Conservation (phyloP, 2,329 filamentous ascomycete genomes). For the Endothia cerciana region DNA sequence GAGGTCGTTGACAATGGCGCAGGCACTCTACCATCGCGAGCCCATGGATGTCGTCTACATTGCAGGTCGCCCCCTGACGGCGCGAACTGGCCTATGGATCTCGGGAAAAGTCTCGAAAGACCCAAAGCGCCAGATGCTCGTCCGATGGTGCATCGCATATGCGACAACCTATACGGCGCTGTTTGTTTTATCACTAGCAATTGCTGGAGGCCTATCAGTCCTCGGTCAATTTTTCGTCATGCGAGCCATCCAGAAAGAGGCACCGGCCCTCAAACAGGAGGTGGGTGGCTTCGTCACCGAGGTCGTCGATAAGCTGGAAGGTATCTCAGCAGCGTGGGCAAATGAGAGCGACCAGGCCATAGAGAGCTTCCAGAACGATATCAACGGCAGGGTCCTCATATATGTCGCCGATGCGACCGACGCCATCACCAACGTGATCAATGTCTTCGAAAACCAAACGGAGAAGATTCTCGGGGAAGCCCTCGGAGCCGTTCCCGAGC, state of each 20-base stretch:
- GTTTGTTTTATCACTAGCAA: conserved; percentile 81
- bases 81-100: conserved; percentile 71
- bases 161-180: conserved; percentile 82
- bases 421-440: conserved; percentile 85
- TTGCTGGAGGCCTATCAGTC: conserved; percentile 82
- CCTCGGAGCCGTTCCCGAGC: conserved; percentile 51
- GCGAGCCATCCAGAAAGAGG: conserved; percentile 70
- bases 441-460: conserved; percentile 79
- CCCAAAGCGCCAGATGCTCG: conserved; percentile 69
- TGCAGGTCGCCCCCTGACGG: conserved; percentile 77
- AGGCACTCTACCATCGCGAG: conserved; percentile 70
- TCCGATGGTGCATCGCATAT: conserved; percentile 85
- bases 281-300: conserved; percentile 80
- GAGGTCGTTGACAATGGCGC: conserved; percentile 70
- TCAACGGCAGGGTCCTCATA: conserved; percentile 84
- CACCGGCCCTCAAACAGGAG: conserved; percentile 73
- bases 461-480: conserved; percentile 76
- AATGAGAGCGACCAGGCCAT: conserved; percentile 75
- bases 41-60: conserved; percentile 89
- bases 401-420: conserved; percentile 85
- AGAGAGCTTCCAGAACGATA: conserved; percentile 53
- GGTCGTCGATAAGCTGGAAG: conserved; percentile 72
- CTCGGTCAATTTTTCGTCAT: conserved; percentile 83
- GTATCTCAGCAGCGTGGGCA: conserved; percentile 78
- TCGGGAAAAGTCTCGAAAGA: conserved; percentile 62